Percentiles rank a stretch among this genome's conserved stretches.
Conservation (phyloP, 805 yeast species). For the Jamesozyma jinghongensis region DNA sequence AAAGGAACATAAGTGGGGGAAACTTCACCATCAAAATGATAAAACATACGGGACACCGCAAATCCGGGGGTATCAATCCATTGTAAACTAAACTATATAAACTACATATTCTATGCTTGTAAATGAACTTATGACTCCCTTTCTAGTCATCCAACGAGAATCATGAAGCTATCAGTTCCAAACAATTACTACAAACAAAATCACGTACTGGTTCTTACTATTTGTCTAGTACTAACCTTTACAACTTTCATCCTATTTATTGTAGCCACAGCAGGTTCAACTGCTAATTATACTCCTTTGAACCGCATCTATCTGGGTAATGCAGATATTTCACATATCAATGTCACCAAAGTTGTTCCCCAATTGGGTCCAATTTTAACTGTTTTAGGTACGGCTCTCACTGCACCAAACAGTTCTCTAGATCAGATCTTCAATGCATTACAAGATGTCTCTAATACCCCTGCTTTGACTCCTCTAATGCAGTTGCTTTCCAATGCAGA, state of each 20-base stretch:
- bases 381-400: conserved; percentile 25
- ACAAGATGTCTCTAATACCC: conserved; percentile 20
- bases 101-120: too few relatives aligned
- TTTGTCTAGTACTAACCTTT: conserved; percentile 13
- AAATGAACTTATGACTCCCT: too few relatives aligned
- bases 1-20: too few relatives aligned
- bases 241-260: conserved; percentile 24
- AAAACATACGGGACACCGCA: too few relatives aligned
- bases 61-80: too few relatives aligned
- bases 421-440: conserved; percentile 20
- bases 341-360: conserved; percentile 30
- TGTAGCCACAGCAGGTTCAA: conserved; percentile 27
- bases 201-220: background rate
- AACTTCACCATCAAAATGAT: too few relatives aligned
- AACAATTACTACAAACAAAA: conserved; percentile 1
- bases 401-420: conserved; percentile 19
- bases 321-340: conserved; percentile 28
- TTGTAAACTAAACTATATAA: too few relatives aligned
- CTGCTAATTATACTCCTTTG: conserved; percentile 25
- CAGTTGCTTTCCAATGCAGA: conserved; percentile 21
- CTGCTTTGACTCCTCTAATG: conserved; percentile 26
- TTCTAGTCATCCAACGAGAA: too few relatives aligned
- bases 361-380: conserved; percentile 24
- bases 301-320: conserved; percentile 26
- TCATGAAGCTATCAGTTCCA: background rate